These are phyloP conservation scores for Sugiyamaella americana DNA, from an alignment of 805 yeast genomes.

Conservation along the genomic window DNA sequence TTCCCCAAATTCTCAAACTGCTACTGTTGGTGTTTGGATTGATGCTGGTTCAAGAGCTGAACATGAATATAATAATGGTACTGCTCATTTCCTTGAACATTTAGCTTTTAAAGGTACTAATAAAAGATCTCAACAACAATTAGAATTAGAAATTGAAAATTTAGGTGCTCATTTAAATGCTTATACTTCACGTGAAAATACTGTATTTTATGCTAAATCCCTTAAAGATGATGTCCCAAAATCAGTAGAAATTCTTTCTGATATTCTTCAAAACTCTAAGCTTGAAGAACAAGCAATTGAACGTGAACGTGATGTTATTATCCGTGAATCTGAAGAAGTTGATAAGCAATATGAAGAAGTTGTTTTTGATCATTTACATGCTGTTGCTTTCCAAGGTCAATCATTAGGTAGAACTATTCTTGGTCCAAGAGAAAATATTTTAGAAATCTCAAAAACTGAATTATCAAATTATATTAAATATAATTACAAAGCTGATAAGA, in stretches of 20 bases:
- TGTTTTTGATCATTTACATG: slow-evolving; percentile 92
- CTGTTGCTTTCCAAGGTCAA: slow-evolving; percentile 82
- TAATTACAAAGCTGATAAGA: slow-evolving; percentile 92
- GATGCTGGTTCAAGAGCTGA: slow-evolving; percentile 99
- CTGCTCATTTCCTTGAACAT: slow-evolving; percentile 97
- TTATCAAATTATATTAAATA: slow-evolving; percentile 70
- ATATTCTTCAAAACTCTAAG: slow-evolving; percentile 79
- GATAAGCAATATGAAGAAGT: slow-evolving; percentile 98
- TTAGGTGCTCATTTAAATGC: slow-evolving; percentile 97
- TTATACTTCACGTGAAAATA: slow-evolving; percentile 96
- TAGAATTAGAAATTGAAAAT: slow-evolving; percentile 92
- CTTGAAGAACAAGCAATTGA: slow-evolving; percentile 82
- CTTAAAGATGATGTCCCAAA: slow-evolving; percentile 72
- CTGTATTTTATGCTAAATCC: slow-evolving; percentile 93
- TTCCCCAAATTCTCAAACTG: slow-evolving; percentile 83
- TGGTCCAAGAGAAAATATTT: slow-evolving; percentile 88
- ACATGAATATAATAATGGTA: slow-evolving; percentile 74
- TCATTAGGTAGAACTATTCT: slow-evolving; percentile 94
- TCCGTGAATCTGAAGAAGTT: slow-evolving; percentile 95
- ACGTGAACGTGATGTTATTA: slow-evolving; percentile 91
- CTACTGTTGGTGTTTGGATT: slow-evolving; percentile 97
- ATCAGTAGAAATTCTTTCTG: slow-evolving; percentile 82
- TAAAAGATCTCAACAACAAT: slow-evolving; percentile 67
- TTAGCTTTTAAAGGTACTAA: slow-evolving; percentile 93
- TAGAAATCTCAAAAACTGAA: slow-evolving; percentile 69